Base-by-base conservation (phyloP, 345 rosid species). In the Brassica nigra region DNA sequence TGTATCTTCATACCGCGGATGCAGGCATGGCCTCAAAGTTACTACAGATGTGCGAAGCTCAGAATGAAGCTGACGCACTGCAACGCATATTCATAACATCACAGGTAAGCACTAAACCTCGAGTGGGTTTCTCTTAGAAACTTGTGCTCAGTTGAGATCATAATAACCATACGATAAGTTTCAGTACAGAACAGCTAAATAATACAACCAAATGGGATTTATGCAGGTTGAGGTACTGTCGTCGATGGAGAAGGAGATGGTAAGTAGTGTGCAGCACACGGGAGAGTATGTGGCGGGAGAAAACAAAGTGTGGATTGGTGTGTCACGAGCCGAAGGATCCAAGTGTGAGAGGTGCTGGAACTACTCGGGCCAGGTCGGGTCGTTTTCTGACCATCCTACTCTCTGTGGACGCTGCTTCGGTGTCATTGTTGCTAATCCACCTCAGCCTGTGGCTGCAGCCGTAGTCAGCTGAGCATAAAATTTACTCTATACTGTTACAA, bases 311-410 rank as follows among this genome's bases (percentile, higher is more conserved):
- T 95, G 97, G 98, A 84, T 95, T n/a, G 97, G 99, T 7, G 97
- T 89, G 62, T 87, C 94, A 1, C 86, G 86, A 28, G 96, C 97
- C 3, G 86, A 87, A 2, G 99, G 98, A 54, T 82, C 86, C 33
- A 95, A 95, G 85, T 92, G 99, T 8, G 97, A 91, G 82, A 88
- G 99, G 83, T 95, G 99, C 71, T 95, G 99, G 98, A 91, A 95
- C 72, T 95, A 90, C 86, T 86, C 94, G 0, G 78, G 78, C 28
- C 83, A 84, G 73, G 97, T 95, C 0, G 97, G 95, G 31, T 86
- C 91, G 5, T 91, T 87, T 42, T 8, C 29, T 0, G 94, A 91
- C 42, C 97, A 92, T 77, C 94, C 95, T 0, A 86, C 92, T 4
- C 97, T 95, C 11, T 95, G 97, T 63, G 70, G 83, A 72, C 95